Evolutionary conservation across 306 rosid species (phyloP).

Genomic region (Clitoria ternatea): DNA sequence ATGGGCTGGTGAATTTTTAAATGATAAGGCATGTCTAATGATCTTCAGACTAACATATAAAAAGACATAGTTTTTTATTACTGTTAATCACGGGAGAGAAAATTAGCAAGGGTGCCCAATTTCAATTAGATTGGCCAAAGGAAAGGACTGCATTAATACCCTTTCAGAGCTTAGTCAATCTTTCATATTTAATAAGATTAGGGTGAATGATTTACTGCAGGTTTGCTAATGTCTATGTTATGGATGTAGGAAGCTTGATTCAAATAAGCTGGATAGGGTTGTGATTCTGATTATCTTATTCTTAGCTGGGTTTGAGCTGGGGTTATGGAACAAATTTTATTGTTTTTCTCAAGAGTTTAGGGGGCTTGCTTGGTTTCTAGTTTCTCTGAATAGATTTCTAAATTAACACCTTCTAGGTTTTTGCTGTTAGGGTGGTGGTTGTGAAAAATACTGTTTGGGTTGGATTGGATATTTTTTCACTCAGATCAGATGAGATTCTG

Average conservation of each 20-base stretch:
- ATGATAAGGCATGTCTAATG: conserved; percentile 39
- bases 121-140: too few relatives aligned
- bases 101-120: too few relatives aligned
- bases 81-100: neutral
- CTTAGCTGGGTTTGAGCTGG: neutral
- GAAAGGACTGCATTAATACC: too few relatives aligned
- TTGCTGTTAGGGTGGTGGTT: neutral
- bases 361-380: neutral
- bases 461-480: neutral
- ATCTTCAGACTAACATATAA: neutral
- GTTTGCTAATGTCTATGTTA: neutral
- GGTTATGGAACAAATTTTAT: neutral
- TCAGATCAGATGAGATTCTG: neutral
- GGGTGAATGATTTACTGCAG: neutral
- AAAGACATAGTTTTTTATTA: neutral
- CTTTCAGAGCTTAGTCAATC: neutral
- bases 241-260: neutral
- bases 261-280: neutral
- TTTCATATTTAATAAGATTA: neutral
- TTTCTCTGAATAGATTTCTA: neutral
- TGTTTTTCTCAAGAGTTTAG: neutral
- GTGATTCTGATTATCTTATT: neutral
- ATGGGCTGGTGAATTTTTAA: conserved; percentile 87
- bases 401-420: neutral
- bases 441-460: neutral